Conservation (phyloP, 352 stramenopile genomes). For the Phytopythium delawarense region DNA sequence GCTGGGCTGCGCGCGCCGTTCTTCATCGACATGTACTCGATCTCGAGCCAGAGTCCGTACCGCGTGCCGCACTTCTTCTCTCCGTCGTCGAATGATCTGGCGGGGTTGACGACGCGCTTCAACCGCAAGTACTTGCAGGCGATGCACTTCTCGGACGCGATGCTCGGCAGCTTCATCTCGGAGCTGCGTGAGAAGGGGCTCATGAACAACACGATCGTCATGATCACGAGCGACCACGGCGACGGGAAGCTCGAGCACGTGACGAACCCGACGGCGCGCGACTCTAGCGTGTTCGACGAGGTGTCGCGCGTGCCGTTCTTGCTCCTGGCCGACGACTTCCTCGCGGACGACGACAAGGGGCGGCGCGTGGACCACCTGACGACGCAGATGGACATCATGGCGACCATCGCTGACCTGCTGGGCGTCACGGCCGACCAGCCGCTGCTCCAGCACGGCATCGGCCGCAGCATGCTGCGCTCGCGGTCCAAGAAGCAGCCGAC, state of each 20-base stretch:
- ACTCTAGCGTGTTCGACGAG: constrained; percentile 66
- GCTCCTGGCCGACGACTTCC: constrained; percentile 59
- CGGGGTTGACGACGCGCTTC: constrained; percentile 50
- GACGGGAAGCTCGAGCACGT: constrained; percentile 65
- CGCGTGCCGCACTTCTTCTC: constrained; percentile 42
- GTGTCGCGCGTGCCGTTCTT: constrained; percentile 58
- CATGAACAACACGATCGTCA: constrained; percentile 72
- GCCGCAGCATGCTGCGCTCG: constrained; percentile 68
- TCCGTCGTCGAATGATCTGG: constrained; percentile 30
- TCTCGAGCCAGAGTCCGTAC: constrained; percentile 71
- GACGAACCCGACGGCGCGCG: constrained; percentile 59
- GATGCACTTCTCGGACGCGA: constrained; percentile 68
- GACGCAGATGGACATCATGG: constrained; percentile 74
- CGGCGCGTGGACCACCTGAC: constrained; percentile 49
- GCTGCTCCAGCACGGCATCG: constrained; percentile 59
- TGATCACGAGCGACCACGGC: constrained; percentile 66
- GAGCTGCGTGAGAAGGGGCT: constrained; percentile 42
- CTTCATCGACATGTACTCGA: constrained; percentile 81
- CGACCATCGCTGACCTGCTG: constrained; percentile 61
- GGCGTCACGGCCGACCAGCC: constrained; percentile 45
- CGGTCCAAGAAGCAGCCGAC: constrained; percentile 2
- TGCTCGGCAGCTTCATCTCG: constrained; percentile 56
- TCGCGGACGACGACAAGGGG: constrained; percentile 39
- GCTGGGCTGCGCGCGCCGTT: constrained; percentile 57
- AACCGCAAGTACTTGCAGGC: constrained; percentile 70